Conservation (phyloP, 805 yeast species). For the Candida boleticola region DNA sequence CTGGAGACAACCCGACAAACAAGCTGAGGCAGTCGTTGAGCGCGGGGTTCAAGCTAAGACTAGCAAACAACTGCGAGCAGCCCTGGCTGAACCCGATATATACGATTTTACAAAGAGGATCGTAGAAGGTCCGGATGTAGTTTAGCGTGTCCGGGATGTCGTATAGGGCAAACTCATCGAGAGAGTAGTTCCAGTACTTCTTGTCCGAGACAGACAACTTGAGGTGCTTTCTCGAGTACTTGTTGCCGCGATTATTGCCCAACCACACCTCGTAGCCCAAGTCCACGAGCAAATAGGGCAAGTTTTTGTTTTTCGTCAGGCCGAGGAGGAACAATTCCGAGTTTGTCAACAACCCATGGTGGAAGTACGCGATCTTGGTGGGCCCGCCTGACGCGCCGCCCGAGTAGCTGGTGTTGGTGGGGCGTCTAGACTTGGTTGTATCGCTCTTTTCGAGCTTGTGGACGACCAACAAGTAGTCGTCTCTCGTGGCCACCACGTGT, state of each 20-base stretch:
- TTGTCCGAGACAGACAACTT: conserved; percentile 21
- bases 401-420: conserved; percentile 5
- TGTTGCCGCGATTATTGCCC: conserved; percentile 26
- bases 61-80: conserved; percentile 31
- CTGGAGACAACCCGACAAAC: conserved; percentile 32
- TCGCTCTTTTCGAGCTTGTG: conserved; percentile 23
- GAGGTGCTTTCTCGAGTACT: conserved; percentile 30
- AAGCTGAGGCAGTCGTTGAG: conserved; percentile 18
- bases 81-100: conserved; percentile 33
- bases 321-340: conserved; percentile 38
- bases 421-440: background rate
- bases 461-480: conserved; percentile 25
- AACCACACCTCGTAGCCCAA: conserved; percentile 25
- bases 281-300: conserved; percentile 21
- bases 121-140: conserved; percentile 20
- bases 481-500: conserved; percentile 29
- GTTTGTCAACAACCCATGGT: conserved; percentile 30
- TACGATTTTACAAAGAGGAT: conserved; percentile 13
- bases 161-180: conserved; percentile 30
- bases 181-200: conserved; percentile 29
- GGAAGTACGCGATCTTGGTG: conserved; percentile 32
- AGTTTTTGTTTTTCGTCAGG: conserved; percentile 16
- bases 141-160: conserved; percentile 27
- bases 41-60: conserved; percentile 24
- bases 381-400: background rate